A percentile compares a stretch with the other conserved stretches of the same genome.
These are phyloP conservation scores for Kregervanrija pseudodelftensis DNA, from an alignment of 805 yeast species.

Conservation along the genomic window DNA sequence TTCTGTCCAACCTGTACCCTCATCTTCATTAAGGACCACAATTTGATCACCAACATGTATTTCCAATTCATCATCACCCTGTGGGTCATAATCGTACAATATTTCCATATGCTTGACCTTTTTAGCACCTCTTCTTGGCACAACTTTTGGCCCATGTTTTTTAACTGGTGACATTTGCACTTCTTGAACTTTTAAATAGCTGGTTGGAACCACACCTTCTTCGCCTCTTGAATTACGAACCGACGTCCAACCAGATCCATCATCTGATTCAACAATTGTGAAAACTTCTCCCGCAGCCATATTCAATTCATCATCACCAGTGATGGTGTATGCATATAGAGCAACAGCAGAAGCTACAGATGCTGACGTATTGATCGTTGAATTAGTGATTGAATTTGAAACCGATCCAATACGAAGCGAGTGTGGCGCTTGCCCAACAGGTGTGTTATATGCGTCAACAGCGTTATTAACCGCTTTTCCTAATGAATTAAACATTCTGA, in stretches of 20 bases:
- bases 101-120: conserved; percentile 59
- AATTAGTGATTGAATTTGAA: conserved; percentile 3
- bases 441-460: conserved; percentile 10
- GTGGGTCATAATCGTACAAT: conserved; percentile 67
- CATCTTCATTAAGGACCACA: conserved; percentile 58
- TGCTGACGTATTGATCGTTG: conserved; percentile 1
- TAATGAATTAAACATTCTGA: conserved; percentile 22
- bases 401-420: conserved; percentile 5
- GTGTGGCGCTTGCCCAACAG: conserved; percentile 1
- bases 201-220: conserved; percentile 79
- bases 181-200: conserved; percentile 51
- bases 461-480: conserved; percentile 11
- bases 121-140: conserved; percentile 66
- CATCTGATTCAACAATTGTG: conserved; percentile 57
- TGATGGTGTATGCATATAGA: conserved; percentile 55
- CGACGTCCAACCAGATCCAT: conserved; percentile 90
- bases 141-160: conserved; percentile 66
- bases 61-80: conserved; percentile 72
- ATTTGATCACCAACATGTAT: conserved; percentile 70
- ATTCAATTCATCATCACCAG: conserved; percentile 70
- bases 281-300: conserved; percentile 56
- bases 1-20: conserved; percentile 91
- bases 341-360: conserved; percentile 32
- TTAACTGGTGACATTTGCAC: conserved; percentile 14
- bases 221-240: conserved; percentile 39